A percentile compares a stretch with the other conserved stretches of the same genome.
These are phyloP conservation scores for Pseudocercospora fuligena DNA, from an alignment of 2,329 filamentous ascomycete species.

Conservation along the genomic window DNA sequence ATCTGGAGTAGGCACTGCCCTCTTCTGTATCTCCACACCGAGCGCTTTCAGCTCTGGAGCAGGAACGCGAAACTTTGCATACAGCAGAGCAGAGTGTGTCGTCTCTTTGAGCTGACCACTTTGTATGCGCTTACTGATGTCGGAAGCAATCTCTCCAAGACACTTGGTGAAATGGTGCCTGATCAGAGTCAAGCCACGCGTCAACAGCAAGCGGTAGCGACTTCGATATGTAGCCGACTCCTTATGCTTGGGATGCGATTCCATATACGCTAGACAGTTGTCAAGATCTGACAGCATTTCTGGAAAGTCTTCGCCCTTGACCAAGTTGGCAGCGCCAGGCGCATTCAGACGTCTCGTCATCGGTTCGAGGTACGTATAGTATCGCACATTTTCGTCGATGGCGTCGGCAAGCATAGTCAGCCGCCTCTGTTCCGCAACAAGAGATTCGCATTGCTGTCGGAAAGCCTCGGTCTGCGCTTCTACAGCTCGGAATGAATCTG, in stretches of 20 bases:
- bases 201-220: slow-evolving; percentile 81
- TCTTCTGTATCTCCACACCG: slow-evolving; percentile 70
- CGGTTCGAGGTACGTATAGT: slow-evolving; percentile 91
- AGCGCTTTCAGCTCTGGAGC: slow-evolving; percentile 69
- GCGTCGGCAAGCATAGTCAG: slow-evolving; percentile 80
- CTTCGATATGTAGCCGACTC: slow-evolving; percentile 88
- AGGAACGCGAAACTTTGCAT: slow-evolving; percentile 72
- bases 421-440: slow-evolving; percentile 79
- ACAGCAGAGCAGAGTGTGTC: slow-evolving; percentile 71
- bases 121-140: slow-evolving; percentile 66
- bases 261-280: slow-evolving; percentile 91
- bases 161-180: slow-evolving; percentile 68
- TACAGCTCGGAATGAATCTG: slow-evolving; percentile 84
- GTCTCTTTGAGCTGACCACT: slow-evolving; percentile 73
- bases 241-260: slow-evolving; percentile 79
- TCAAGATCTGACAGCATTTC: slow-evolving; percentile 88
- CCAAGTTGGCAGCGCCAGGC: slow-evolving; percentile 82
- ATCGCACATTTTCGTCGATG: slow-evolving; percentile 87
- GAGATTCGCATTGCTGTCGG: slow-evolving; percentile 85
- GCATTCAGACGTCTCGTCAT: slow-evolving; percentile 90
- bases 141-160: slow-evolving; percentile 66
- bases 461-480: slow-evolving; percentile 92
- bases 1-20: slow-evolving; percentile 58
- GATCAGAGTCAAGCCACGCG: slow-evolving; percentile 68
- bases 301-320: slow-evolving; percentile 81